Base-by-base conservation (phyloP, 2,329 filamentous ascomycete genomes). In the Emergomyces orientalis region DNA sequence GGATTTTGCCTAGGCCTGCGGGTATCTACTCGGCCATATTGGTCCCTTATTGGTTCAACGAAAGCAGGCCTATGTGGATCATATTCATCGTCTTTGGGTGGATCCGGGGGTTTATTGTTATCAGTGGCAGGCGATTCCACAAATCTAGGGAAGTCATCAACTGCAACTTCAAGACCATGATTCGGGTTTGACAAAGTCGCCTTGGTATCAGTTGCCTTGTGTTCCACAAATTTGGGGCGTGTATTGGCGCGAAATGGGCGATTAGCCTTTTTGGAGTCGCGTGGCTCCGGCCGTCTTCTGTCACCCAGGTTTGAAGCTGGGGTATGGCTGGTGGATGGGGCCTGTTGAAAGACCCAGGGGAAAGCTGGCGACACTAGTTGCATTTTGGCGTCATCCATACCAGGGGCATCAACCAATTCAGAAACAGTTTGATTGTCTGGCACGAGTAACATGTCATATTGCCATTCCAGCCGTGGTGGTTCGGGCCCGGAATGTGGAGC, bases 361-460 rank as follows among this genome's bases (percentile, higher is more conserved):
- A 85, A 80, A 8, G 80, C 80, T 56, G 79, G 79, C 11, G 77
- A 76, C 63, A 85, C 77, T 49, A 83, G 73, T 43, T 75, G 75
- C 13, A 84, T 72, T 70, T 84, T 86, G 55, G 79, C 73, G 49
- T 82, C 79, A 68, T 85, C 80, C 79, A 86, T 85, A 14, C 83
- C 83, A 9, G 77, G 78, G 41, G 80, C 77, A 63, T 79, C 76
- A 22, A 81, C 74, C 30, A 86, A 72, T 8, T 64, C 65, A 47
- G 64, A 63, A 27, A 71, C 59, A 13, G 57, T 59, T 1, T 64
- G 43, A 41, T 77, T 73, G 65, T 82, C 80, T 1, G 85, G 85
- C 52, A 87, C 74, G 66, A 83, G 79, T 60, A 88, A 80, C 83
- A 87, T 86, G 63, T 86, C 80, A 63, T 77, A 78, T 64, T 80